phyloP scores from a whole-genome alignment of 2,329 filamentous ascomycete species.

The Colletotrichum acutatum region DNA sequence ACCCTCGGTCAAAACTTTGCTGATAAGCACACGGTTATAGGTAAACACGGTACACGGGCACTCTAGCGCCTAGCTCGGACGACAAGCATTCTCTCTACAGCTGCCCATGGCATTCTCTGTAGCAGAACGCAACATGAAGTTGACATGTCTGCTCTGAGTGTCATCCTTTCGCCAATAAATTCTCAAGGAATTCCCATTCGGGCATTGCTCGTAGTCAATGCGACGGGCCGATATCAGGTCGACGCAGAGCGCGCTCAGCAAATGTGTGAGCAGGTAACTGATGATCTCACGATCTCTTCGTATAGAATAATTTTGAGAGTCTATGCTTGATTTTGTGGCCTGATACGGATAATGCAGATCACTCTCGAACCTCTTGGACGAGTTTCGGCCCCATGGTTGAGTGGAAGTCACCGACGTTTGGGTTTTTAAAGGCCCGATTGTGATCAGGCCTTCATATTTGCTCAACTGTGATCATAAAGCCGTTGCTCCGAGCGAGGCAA shows the following conservation, averaged over 20 bases:
- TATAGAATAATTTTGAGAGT: neutral
- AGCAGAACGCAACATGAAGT: neutral
- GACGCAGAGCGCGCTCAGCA: neutral
- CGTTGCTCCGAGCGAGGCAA: neutral
- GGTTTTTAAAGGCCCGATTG: neutral
- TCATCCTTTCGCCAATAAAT: neutral
- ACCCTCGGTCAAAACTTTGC: neutral
- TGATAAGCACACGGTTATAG: neutral
- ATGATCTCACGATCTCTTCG: neutral
- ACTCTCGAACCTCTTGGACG: neutral
- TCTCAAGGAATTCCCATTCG: neutral
- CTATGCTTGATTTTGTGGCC: neutral
- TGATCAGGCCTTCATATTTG: neutral
- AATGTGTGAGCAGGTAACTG: neutral
- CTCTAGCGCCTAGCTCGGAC: slow-evolving; percentile 18
- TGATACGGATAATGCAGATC: neutral
- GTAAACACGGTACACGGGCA: neutral
- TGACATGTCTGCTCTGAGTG: neutral
- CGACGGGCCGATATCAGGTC: slow-evolving; percentile 3
- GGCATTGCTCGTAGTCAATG: neutral
- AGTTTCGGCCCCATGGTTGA: neutral
- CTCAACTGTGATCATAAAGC: accelerated
- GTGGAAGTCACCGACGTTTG: neutral
- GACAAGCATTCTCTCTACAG: neutral
- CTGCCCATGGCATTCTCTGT: neutral